Evolutionary conservation across 2,329 filamentous ascomycete species (phyloP), one percentile per base, ranked within the genome.

Genomic region (Trichoderma endophyticum): DNA sequence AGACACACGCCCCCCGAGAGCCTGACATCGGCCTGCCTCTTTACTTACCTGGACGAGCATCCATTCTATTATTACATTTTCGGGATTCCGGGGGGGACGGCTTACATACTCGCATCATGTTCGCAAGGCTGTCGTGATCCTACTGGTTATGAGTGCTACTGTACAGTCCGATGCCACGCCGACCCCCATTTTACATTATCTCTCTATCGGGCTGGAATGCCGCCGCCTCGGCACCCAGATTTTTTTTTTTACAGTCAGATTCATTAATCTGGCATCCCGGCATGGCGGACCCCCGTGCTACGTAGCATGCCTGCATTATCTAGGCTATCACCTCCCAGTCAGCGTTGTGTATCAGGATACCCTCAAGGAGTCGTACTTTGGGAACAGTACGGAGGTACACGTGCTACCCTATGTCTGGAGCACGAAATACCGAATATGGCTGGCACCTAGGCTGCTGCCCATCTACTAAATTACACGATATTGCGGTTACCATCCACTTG

Each of bases 241-340:
- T 68, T 60, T 43, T 43, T 18, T 43, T 18, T 8, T 3, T 36
- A 48, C 65, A 48, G 65, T 67, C 65, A 60, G 65, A 60, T 43
- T 68, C 65, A 68, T 68, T 60, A 68, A 68, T 68, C 65, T 60
- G 65, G 65, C 65, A 68, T 68, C 65, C 65, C 65, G 57, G 65
- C 65, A 68, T 57, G 34, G 34, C 65, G 65, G 65, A 21, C 34
- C 56, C 65, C 24, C 26, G 65, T 68, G 56, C 65, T 68, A 68
- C 65, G 65, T 68, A 59, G 65, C 34, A 68, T 68, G 28, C 12
- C 64, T 57, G 64, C 64, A 57, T 39, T 57, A 59, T 48, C 63
- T 14, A 36, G 39, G 15, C 39, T n/a, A 43, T 15, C 15, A 28
- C 56, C 56, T 30, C 9, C 56, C 56, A 59, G 56, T n/a, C 57